A percentile compares a stretch with the other conserved stretches of the same genome.
Evolutionary conservation across 2,329 filamentous ascomycete species (phyloP).

Genomic region (Xylariaceae sp.): DNA sequence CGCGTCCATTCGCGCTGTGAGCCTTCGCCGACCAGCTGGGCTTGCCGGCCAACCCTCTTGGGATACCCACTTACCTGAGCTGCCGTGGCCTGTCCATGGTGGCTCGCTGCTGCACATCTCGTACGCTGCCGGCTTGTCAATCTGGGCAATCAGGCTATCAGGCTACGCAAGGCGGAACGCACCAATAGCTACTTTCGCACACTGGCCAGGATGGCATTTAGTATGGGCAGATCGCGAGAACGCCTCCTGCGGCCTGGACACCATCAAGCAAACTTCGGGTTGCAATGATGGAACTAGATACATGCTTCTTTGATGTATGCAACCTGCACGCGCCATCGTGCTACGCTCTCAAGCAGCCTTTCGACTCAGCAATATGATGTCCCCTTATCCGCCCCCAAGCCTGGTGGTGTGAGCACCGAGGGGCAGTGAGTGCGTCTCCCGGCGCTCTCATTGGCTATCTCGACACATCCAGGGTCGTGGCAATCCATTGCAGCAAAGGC

Average conservation of each 20-base stretch:
- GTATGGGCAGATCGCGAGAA: constrained; percentile 21
- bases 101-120: not conserved
- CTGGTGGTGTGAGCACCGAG: constrained; percentile 4
- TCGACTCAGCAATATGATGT: constrained; percentile 16
- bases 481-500: constrained; percentile 31
- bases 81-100: constrained; percentile 4
- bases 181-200: constrained; percentile 11
- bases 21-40: constrained; percentile 12
- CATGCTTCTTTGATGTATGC: constrained; percentile 17
- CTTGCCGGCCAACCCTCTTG: not conserved
- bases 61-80: not conserved
- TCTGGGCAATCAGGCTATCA: constrained; percentile 19
- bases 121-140: constrained; percentile 12
- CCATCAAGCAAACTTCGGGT: constrained; percentile 19
- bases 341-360: constrained; percentile 12
- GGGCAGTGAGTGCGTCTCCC: constrained; percentile 10
- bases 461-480: constrained; percentile 23
- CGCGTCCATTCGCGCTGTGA: constrained; percentile 21
- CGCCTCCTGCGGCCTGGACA: constrained; percentile 18
- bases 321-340: constrained; percentile 19
- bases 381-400: constrained; percentile 15
- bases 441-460: constrained; percentile 24
- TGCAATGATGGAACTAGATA: constrained; percentile 17
- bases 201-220: constrained; percentile 18
- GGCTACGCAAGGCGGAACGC: constrained; percentile 18